Base-by-base conservation (phyloP, 306 rosid genomes). In the Sicyos baderoa region DNA sequence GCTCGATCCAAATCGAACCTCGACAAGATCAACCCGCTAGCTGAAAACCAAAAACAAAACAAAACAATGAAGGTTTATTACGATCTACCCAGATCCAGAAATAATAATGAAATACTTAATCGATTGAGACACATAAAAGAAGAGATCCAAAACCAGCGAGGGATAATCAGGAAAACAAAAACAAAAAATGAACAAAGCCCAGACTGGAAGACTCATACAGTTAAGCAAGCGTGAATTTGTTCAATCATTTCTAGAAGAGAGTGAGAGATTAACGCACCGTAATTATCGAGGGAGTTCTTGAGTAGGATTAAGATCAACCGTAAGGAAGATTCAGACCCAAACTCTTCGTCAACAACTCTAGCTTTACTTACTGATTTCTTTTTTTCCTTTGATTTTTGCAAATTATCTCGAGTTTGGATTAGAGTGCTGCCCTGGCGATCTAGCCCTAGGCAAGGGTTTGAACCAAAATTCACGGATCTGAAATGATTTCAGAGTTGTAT, bases 1-100 rank as follows among this genome's bases (percentile, higher is more conserved):
- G 29, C 54, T n/a, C 60, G 80, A 79, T 78, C 76, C 71, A 53
- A 80, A 73, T 78, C 77, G 72, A 77, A 62, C 54, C 82, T 71
- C 66, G 11, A 80, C 77, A 40, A 27, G 18, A 35, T 59, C 7
- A 45, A 60, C 62, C 49, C 12, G 35, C 21, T 65, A 78, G 44
- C 72, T 80, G 53, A 72, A 22, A 79, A 58, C 53, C 73, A 73
- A 65, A 79, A 77, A 72, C n/a, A 53, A 25, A 25, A 25, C 3
- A 48, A 40, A 11, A 52, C 57, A 82, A 25, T 14, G 54, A 71
- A 23, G 64, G 70, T 72, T 42, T 85, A 80, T 74, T 81, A 76
- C 60, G 83, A 83, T 73, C 75, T 50, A 12, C 58, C 54, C n/a
- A 11, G 73, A 69, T 22, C 32, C 55, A 62, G 47, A 4, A 16